Conservation (phyloP, 169 alveolate genomes). For the Theileria orientalis region DNA sequence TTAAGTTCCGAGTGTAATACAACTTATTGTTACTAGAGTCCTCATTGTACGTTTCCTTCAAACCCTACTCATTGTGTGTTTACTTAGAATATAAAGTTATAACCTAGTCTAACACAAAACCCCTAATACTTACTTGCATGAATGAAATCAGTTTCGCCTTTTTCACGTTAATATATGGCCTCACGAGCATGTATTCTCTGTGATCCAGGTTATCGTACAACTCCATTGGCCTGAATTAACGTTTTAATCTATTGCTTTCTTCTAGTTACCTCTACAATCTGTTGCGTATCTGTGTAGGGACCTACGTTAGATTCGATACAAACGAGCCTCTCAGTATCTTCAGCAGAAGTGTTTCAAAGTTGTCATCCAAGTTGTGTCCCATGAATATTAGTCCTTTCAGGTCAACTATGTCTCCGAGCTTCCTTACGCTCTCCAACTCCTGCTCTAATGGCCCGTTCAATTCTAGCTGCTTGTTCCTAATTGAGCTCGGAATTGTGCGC, state of each 20-base stretch:
- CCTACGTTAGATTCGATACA: slow-evolving; percentile 36
- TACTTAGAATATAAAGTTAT: neutral
- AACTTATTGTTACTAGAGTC: slow-evolving; percentile 31
- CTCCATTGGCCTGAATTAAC: slow-evolving; percentile 56
- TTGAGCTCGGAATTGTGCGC: no score
- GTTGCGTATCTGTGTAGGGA: neutral
- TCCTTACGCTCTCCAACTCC: neutral
- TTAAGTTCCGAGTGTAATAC: slow-evolving; percentile 39
- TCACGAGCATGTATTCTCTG: slow-evolving; percentile 24
- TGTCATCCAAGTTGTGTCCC: slow-evolving; percentile 53
- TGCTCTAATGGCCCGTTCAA: no score
- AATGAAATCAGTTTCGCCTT: slow-evolving; percentile 28
- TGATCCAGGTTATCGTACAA: slow-evolving; percentile 33
- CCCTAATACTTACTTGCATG: slow-evolving; percentile 26
- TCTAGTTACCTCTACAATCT: no score
- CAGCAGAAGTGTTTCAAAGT: slow-evolving; percentile 49
- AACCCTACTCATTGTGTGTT: neutral
- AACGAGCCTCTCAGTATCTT: slow-evolving; percentile 53
- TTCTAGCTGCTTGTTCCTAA: no score
- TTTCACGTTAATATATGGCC: slow-evolving; percentile 36
- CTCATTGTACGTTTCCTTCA: slow-evolving; percentile 33
- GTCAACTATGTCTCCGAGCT: neutral
- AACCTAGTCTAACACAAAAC: neutral
- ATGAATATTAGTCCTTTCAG: slow-evolving; percentile 35
- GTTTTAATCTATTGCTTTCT: no score